Conservation (phyloP, 306 rosid species). For the Senna siamea region DNA sequence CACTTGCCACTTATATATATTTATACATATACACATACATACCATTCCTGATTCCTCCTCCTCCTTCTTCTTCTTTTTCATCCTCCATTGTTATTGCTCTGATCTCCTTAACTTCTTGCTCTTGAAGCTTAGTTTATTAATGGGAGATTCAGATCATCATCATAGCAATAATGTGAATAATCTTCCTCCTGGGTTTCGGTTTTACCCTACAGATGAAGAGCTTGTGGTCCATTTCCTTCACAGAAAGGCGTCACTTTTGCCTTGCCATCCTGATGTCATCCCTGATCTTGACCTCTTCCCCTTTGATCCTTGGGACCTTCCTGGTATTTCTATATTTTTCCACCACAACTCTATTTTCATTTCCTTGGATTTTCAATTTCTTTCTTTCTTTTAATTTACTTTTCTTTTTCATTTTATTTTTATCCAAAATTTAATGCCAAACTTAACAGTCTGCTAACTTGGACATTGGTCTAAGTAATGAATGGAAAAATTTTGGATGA, state of each 20-base stretch:
- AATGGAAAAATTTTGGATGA: neutral
- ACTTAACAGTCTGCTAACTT: neutral
- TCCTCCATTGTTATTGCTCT: too few species aligned
- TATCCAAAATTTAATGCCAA: too few species aligned
- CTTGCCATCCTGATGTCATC: slow-evolving; percentile 89
- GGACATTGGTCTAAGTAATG: neutral
- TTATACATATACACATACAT: slow-evolving; percentile 33
- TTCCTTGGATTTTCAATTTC: too few species aligned
- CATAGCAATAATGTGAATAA: slow-evolving; percentile 44
- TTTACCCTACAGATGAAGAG: slow-evolving; percentile 87
- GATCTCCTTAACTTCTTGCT: neutral
- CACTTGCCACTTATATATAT: neutral
- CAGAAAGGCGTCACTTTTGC: slow-evolving; percentile 75
- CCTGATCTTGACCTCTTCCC: slow-evolving; percentile 81
- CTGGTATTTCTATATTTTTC: slow-evolving; percentile 44
- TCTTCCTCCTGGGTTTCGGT: slow-evolving; percentile 92
- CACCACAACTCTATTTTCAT: too few species aligned
- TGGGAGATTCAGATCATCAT: slow-evolving; percentile 48
- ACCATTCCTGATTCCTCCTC: slow-evolving; percentile 7
- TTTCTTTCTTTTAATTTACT: too few species aligned
- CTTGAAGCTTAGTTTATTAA: slow-evolving; percentile 2
- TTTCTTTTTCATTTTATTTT: too few species aligned
- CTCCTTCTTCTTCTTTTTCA: slow-evolving; percentile 3
- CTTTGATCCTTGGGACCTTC: slow-evolving; percentile 83
- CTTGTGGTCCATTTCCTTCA: slow-evolving; percentile 89